Evolutionary conservation across 345 rosid genomes (phyloP).

Genomic region (Alliaria petiolata): DNA sequence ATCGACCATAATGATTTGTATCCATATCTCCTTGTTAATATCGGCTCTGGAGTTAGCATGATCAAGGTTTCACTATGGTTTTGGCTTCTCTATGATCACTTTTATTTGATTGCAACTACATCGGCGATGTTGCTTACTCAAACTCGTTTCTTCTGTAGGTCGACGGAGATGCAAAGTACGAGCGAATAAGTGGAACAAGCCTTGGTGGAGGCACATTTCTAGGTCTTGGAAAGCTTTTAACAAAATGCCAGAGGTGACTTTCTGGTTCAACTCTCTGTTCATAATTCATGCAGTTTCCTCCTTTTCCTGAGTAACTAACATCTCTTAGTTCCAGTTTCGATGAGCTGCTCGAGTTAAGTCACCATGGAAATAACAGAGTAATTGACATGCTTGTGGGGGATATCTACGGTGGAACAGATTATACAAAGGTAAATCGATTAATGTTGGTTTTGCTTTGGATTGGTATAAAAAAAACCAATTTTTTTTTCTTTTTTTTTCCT

Average conservation of each 20-base stretch:
- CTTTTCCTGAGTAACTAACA: background rate
- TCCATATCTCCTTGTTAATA: conserved; percentile 88
- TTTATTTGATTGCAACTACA: background rate
- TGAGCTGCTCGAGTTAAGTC: conserved; percentile 76
- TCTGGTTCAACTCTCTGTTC: background rate
- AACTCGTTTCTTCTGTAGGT: conserved; percentile 45
- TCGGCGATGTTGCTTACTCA: background rate
- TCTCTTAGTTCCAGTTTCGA: conserved; percentile 51
- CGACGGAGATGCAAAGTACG: conserved; percentile 76
- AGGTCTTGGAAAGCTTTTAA: conserved; percentile 85
- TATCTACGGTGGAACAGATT: conserved; percentile 77
- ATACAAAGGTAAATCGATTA: conserved; percentile 49
- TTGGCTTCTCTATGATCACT: background rate
- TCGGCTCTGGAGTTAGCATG: conserved; percentile 96
- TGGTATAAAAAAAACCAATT: background rate
- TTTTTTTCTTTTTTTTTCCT: background rate
- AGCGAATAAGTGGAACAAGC: conserved; percentile 84
- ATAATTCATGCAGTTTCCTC: background rate
- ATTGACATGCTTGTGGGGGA: conserved; percentile 96
- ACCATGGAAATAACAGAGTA: conserved; percentile 70
- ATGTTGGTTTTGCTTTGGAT: background rate
- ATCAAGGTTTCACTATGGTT: conserved; percentile 59
- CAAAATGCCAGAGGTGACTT: conserved; percentile 69
- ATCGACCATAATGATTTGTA: conserved; percentile 70
- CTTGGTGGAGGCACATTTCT: conserved; percentile 88